Evolutionary conservation across 106 monocot genomes (phyloP), one percentile per base, ranked within the genome.

Genomic region (Dioscorea zingiberensis): DNA sequence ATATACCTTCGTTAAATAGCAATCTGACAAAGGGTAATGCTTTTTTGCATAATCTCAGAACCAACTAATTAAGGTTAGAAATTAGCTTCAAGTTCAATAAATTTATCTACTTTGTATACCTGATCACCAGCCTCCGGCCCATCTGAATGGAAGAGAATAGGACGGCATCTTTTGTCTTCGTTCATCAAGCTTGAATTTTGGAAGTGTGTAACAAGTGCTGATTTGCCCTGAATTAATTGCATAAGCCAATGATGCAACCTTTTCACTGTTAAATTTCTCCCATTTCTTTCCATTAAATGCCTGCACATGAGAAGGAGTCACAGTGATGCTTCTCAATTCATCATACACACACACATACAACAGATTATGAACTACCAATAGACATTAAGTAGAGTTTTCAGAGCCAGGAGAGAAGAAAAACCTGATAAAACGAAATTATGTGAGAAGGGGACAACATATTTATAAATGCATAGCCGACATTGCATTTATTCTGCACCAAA

Each of bases 381-480:
- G 30, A 30, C 4, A 30, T 30, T 30, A 30, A 30, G 30, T 30
- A 30, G 38, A 38, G 10, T 10, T 38, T 38, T 38, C 4, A 38
- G 38, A 38, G 0, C 38, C 10, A n/a, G n/a, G 38, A 38, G 38
- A 23, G 24, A 15, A 51, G 10, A 27, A 58, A 54, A 21, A 92
- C 91, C 91, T 93, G 72, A 63, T 84, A 85, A 60, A 93, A 93
- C 29, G 88, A 70, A 45, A 88, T 64, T 54, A 93, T 88, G 65
- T 88, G 81, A 28, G 66, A 68, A 53, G 88, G 76, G 63, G 85
- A 83, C 53, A 74, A 71, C 88, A 93, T 81, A 27, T 93, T 93
- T 63, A 93, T 83, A 65, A 93, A 93, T 57, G 93, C 93, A 73
- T 93, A 93, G 15, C 93, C 93, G 48, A 93, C 88, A 68, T 93